Percentiles rank a stretch among this genome's conserved stretches.
phyloP scores from a whole-genome alignment of 768 basidiomycete genomes.

The Boletus rubroflammeus region DNA sequence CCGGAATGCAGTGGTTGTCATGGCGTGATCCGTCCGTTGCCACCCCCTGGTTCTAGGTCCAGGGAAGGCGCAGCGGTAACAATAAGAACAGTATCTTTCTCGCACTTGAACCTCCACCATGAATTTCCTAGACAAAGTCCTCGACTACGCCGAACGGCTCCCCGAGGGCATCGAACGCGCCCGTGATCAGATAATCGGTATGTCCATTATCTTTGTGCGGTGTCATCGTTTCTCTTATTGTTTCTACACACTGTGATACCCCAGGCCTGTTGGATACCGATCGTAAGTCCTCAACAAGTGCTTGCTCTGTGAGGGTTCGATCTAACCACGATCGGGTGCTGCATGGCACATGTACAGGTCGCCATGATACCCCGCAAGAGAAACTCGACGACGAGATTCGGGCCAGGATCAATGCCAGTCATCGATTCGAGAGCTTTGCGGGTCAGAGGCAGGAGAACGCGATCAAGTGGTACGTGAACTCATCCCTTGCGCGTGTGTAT shows the following conservation, averaged over 20 bases:
- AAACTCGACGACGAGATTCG: conserved; percentile 67
- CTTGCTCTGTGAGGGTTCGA: neutral
- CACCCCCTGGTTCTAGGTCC: no score
- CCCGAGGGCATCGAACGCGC: conserved; percentile 38
- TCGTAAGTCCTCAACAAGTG: conserved; percentile 23
- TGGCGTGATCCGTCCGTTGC: no score
- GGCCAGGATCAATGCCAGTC: conserved; percentile 67
- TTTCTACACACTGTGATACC: neutral
- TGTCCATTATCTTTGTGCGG: neutral
- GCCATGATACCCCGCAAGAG: conserved; percentile 77
- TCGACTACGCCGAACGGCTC: conserved; percentile 33
- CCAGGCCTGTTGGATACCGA: conserved; percentile 35
- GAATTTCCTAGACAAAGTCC: conserved; percentile 40
- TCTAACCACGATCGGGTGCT: conserved; percentile 1
- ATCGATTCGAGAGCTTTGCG: conserved; percentile 88
- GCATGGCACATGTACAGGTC: conserved; percentile 31
- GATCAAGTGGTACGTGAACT: conserved; percentile 69
- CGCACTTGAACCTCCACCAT: conserved; percentile 24
- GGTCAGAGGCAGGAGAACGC: conserved; percentile 61
- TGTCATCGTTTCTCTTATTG: neutral
- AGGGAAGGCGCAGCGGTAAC: neutral
- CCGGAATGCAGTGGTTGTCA: neutral
- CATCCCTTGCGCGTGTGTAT: no score
- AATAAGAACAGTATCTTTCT: neutral
- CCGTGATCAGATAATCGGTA: conserved; percentile 36